Percentiles rank a stretch among this genome's conserved stretches.
Conservation (phyloP, 129 eudicot genomes). For the Saposhnikovia divaricata region DNA sequence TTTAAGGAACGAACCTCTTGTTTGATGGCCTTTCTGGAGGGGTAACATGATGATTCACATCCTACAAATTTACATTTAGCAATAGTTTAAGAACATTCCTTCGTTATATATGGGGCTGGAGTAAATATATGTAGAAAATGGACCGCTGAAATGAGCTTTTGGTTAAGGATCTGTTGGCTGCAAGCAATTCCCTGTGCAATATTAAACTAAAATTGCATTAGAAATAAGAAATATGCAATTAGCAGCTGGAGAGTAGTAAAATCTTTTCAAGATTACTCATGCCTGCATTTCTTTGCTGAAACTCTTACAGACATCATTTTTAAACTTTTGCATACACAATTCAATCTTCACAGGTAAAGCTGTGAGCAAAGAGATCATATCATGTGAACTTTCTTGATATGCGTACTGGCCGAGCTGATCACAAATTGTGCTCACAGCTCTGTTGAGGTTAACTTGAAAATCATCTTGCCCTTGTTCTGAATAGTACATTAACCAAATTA, state of each 20-base stretch:
- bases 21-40: slow-evolving; percentile 22
- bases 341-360: slow-evolving; percentile 55
- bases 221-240: not conserved
- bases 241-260: not conserved
- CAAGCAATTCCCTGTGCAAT: slow-evolving; percentile 54
- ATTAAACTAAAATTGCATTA: slow-evolving; percentile 13
- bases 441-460: slow-evolving; percentile 40
- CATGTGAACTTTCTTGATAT: slow-evolving; percentile 38
- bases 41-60: slow-evolving; percentile 25
- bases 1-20: slow-evolving; percentile 35
- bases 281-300: slow-evolving; percentile 69
- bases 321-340: slow-evolving; percentile 26
- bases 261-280: slow-evolving; percentile 18
- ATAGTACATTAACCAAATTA: slow-evolving; percentile 20
- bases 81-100: slow-evolving; percentile 12
- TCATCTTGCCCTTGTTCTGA: slow-evolving; percentile 84
- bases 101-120: slow-evolving; percentile 7
- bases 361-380: slow-evolving; percentile 35
- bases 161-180: slow-evolving; percentile 41
- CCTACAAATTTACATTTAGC: slow-evolving; percentile 29
- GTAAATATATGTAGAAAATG: slow-evolving; percentile 12
- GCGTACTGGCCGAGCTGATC: slow-evolving; percentile 38
- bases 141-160: slow-evolving; percentile 31
- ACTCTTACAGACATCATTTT: slow-evolving; percentile 42
- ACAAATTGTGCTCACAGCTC: slow-evolving; percentile 47